phyloP scores from a whole-genome alignment of 78 protist species.

The Neovahlkampfia damariscottae region DNA sequence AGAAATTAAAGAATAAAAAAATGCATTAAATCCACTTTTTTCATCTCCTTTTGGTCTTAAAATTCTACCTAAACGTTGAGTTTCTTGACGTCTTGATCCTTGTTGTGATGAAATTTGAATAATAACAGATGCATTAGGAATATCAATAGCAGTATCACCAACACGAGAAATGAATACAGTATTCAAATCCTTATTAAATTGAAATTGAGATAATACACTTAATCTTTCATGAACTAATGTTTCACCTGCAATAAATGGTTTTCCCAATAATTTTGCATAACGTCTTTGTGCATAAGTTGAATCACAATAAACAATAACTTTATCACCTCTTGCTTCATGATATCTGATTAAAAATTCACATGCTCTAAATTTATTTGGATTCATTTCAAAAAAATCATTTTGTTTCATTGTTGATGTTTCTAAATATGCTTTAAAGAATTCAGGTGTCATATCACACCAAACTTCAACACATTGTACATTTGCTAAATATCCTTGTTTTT shows the following conservation, averaged over 20 bases:
- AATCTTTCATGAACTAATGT: constrained; percentile 55
- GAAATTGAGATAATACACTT: constrained; percentile 40
- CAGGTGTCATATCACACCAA: constrained; percentile 86
- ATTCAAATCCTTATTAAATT: constrained; percentile 6
- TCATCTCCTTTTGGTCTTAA: constrained; percentile 75
- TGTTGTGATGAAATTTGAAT: constrained; percentile 89
- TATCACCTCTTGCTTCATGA: constrained; percentile 74
- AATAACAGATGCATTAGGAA: constrained; percentile 93
- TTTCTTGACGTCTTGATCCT: constrained; percentile 95
- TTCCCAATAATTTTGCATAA: constrained; percentile 54
- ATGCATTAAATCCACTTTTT: constrained; percentile 69
- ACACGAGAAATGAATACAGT: constrained; percentile 73
- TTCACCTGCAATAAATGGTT: constrained; percentile 61
- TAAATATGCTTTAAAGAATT: constrained; percentile 66
- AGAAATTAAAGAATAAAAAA: constrained; percentile 89
- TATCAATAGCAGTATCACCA: constrained; percentile 94
- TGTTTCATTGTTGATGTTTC: background rate
- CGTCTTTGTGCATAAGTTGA: constrained; percentile 53
- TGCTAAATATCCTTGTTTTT: constrained; percentile 60
- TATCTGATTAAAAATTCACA: constrained; percentile 64
- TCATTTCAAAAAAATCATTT: constrained; percentile 64
- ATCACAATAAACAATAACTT: constrained; percentile 89
- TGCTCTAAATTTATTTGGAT: constrained; percentile 85
- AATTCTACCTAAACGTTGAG: constrained; percentile 98
- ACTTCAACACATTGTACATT: constrained; percentile 66